Base-by-base conservation (phyloP, 371 early-diverging fungal species). In the Parasitella parasitica region DNA sequence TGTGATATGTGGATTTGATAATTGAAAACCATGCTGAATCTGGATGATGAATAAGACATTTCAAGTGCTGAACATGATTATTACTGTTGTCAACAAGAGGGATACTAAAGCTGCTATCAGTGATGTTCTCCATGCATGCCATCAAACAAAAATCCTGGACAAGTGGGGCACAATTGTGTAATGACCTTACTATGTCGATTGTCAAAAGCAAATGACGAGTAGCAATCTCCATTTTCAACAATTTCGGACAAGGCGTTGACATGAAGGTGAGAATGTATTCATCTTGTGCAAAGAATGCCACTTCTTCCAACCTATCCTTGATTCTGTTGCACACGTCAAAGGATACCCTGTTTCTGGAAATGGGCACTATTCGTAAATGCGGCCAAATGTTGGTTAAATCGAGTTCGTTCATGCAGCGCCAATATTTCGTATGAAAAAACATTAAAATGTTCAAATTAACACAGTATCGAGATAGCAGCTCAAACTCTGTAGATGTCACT, bases 401-500 rank as follows among this genome's bases (percentile, higher is more conserved):
- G 1, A 66, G 28, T 13, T 50, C 20, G 20, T 36, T 20, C 27
- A 66, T n/a, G 32, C 27, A 61, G 11, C 24, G 9, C 66, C 66
- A 66, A 18, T 50, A 66, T 0, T 34, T 12, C 12, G 13, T 32
- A 8, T 38, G 32, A 1, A 16, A 16, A 20, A 66, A 66, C 12
- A 37, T 27, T 9, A 66, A 36, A 15, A 60, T 56, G 6, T 18
- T 32, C n/a, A 60, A 27, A 34, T 55, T 27, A 4, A 34, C 38
- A 35, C 66, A 66, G 7, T 66, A 41, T 0, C 51, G 54, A 8
- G 66, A 50, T 0, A 66, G 20, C 5, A 66, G 37, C 34, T 66
- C 66, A 16, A 66, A 66, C 43, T 66, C 66, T 22, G 66, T 66
- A 50, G 61, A 66, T 12, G 30, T 41, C 26, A 66, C 34, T 9